Percentiles rank a stretch among this genome's conserved stretches.
Conservation (phyloP, 140 eudicot genomes). For the Anethum foeniculum region DNA sequence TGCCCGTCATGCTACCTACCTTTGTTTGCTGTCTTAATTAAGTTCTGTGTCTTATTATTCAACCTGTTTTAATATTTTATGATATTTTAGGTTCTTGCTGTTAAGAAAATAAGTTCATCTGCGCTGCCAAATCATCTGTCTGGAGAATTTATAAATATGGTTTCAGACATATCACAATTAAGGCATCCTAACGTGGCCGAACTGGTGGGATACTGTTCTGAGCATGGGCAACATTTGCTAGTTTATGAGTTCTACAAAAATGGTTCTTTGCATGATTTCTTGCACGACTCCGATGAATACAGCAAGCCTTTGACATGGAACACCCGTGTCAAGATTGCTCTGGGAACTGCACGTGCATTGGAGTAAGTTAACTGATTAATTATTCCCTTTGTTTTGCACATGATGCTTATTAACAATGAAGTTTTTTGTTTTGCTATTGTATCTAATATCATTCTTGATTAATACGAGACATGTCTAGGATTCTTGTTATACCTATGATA, state of each 20-base stretch:
- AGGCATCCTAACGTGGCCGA: slow-evolving; percentile 86
- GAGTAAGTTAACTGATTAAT: slow-evolving; percentile 51
- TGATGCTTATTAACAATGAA: not conserved
- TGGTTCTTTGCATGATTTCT: slow-evolving; percentile 79
- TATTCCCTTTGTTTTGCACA: not conserved
- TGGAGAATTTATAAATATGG: slow-evolving; percentile 71
- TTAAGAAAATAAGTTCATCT: slow-evolving; percentile 80
- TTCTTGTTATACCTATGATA: not conserved
- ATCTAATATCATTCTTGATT: not conserved
- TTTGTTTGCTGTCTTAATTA: not conserved
- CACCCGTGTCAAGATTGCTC: slow-evolving; percentile 87
- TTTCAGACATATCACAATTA: slow-evolving; percentile 67
- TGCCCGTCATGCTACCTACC: no score
- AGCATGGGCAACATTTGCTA: slow-evolving; percentile 87
- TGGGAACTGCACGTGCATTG: slow-evolving; percentile 92
- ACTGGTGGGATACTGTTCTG: slow-evolving; percentile 85
- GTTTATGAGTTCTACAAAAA: slow-evolving; percentile 78
- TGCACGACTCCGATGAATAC: slow-evolving; percentile 80
- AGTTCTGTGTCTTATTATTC: not conserved
- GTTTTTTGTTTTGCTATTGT: not conserved
- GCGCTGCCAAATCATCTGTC: slow-evolving; percentile 46
- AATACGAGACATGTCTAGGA: not conserved
- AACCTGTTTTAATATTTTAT: slow-evolving; percentile 3
- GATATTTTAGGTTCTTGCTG: slow-evolving; percentile 69
- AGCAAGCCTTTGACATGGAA: slow-evolving; percentile 92